Base-by-base conservation (phyloP, 179 eudicot genomes). In the Beta lomatogona region DNA sequence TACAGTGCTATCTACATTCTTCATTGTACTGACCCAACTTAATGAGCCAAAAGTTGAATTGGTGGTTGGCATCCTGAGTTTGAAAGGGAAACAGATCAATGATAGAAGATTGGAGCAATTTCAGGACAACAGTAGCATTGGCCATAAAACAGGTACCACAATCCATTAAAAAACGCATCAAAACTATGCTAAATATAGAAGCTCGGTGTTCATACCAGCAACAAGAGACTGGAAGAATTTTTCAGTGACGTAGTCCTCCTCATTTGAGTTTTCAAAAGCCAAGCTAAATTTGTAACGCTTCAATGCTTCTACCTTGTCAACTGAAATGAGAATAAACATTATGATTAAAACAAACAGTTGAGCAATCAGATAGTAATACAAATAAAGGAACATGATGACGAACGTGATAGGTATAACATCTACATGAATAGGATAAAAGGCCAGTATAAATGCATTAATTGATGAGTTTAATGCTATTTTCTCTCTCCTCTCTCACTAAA, bases 201-300 rank as follows among this genome's bases (percentile, higher is more conserved):
- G 70, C 46, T 22, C 54, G 65, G 77, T n/a, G 55, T 74, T 28
- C 76, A 82, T 94, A 95, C 99, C 99, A 82, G 99, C 97, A 76
- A 95, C 99, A 77, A 95, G 99, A 63, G 99, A 95, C 88, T 95
- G 99, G 81, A 95, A 95, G 86, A 89, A 95, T 80, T 95, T 95
- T 82, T 95, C 99, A 46, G 99, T 95, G 46, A 95, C 99, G 85
- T 95, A 95, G 79, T 95, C 99, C 88, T 95, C 98, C 89, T 94
- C 99, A 58, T 94, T 94, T 21, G 99, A 94, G 80, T 95, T 95
- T 87, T 95, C 99, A 84, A 95, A 95, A 76, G 99, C 98, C 92
- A 95, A 86, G 89, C 99, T 95, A 77, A 95, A 95, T 84, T 91
- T 95, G 88, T 94, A 95, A 71, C 73, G 92, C 91, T 89, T 95